Evolutionary conservation across 306 rosid species (phyloP).

Genomic region (Inga laurina): DNA sequence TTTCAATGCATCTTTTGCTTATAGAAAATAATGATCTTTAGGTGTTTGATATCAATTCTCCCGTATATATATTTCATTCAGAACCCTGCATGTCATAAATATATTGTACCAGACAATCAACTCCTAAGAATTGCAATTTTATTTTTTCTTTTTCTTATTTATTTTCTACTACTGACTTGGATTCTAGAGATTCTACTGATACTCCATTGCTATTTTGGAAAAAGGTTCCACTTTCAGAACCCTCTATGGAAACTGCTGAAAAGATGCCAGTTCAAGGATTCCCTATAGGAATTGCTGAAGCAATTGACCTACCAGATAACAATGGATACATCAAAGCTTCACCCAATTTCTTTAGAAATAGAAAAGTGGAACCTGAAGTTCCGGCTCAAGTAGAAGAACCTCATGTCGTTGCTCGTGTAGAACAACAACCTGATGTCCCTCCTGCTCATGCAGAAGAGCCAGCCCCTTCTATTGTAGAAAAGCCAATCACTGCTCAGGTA

Average conservation of each 20-base stretch:
- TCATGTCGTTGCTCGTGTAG: not conserved
- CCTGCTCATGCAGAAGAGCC: not conserved
- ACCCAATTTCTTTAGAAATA: not conserved
- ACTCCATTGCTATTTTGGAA: slow-evolving; percentile 17
- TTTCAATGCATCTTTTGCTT: not conserved
- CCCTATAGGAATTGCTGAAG: slow-evolving; percentile 34
- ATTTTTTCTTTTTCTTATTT: not conserved
- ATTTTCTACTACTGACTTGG: slow-evolving; percentile 18
- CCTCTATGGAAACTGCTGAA: slow-evolving; percentile 26
- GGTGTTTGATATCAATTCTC: not conserved
- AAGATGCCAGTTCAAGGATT: slow-evolving; percentile 24
- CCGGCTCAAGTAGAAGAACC: not conserved
- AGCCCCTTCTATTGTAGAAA: not conserved
- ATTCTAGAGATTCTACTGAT: slow-evolving; percentile 29
- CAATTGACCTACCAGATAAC: slow-evolving; percentile 26
- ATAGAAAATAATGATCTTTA: not conserved
- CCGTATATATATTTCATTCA: not conserved
- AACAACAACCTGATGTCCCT: not conserved
- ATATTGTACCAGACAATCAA: not conserved
- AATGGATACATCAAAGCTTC: slow-evolving; percentile 1
- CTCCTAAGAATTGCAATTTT: not conserved
- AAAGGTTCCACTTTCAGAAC: slow-evolving; percentile 33
- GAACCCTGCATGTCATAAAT: not conserved
- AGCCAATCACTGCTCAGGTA: not conserved
- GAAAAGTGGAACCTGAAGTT: slow-evolving; percentile 2